Evolutionary conservation across 768 basidiomycete species (phyloP).

Genomic region (Leccinum pellstonianum): DNA sequence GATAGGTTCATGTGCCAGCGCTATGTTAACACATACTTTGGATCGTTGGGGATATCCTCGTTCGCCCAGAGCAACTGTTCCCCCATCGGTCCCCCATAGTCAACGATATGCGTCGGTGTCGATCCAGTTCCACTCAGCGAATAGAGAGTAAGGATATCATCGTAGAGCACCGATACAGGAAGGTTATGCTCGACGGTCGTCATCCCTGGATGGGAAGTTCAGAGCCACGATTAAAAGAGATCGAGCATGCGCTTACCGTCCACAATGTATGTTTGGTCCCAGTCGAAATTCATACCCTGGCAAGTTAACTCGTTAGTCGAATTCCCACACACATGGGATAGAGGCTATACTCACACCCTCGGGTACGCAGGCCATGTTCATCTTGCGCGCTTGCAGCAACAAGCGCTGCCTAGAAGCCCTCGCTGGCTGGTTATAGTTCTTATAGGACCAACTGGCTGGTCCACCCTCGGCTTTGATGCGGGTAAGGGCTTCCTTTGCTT

Average conservation of each 20-base stretch:
- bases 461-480: slow-evolving; percentile 75
- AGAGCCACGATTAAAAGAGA: neutral
- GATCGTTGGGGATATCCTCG: slow-evolving; percentile 62
- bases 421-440: slow-evolving; percentile 72
- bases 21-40: slow-evolving; percentile 46
- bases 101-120: slow-evolving; percentile 74
- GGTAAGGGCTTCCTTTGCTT: slow-evolving; percentile 63
- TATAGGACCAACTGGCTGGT: slow-evolving; percentile 68
- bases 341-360: slow-evolving; percentile 51
- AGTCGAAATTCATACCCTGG: slow-evolving; percentile 72
- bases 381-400: slow-evolving; percentile 55
- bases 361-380: slow-evolving; percentile 70
- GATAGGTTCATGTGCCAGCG: neutral
- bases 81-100: slow-evolving; percentile 71
- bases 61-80: slow-evolving; percentile 70
- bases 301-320: neutral
- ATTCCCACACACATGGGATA: neutral
- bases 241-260: slow-evolving; percentile 49
- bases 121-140: slow-evolving; percentile 67
- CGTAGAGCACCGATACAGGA: slow-evolving; percentile 63
- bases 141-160: slow-evolving; percentile 63
- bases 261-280: slow-evolving; percentile 77
- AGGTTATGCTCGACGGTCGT: slow-evolving; percentile 73
- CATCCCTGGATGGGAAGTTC: slow-evolving; percentile 49
- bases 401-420: slow-evolving; percentile 69